These are phyloP conservation scores for Cicer arietinum DNA, from an alignment of 306 rosid genomes.

Conservation along the genomic window DNA sequence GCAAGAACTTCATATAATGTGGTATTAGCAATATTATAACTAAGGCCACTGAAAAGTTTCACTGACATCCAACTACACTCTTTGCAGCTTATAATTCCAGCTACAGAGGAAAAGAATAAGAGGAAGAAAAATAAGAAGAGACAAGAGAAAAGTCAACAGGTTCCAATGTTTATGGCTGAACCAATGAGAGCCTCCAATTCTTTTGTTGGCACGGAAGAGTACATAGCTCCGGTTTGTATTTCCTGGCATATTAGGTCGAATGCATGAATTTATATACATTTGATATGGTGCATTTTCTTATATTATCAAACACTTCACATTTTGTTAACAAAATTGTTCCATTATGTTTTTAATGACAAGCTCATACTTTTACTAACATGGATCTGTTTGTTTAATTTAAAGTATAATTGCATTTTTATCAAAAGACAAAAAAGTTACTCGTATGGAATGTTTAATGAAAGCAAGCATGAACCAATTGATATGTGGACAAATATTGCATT, in stretches of 20 bases:
- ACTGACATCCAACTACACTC: neutral
- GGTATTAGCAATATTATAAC: constrained; percentile 25
- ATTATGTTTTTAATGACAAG: neutral
- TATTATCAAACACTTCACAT: constrained; percentile 3
- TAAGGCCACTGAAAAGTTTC: constrained; percentile 4
- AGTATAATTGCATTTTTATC: neutral
- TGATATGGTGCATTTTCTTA: neutral
- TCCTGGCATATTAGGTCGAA: neutral
- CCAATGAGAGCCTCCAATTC: constrained; percentile 99
- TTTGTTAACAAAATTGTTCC: neutral
- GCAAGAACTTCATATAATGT: neutral
- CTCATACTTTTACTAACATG: neutral
- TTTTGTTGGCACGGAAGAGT: constrained; percentile 98
- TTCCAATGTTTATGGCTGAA: constrained; percentile 91
- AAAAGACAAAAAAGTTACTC: neutral
- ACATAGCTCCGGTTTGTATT: constrained; percentile 94
- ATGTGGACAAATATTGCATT: neutral
- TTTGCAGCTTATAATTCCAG: constrained; percentile 78
- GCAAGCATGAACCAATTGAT: neutral
- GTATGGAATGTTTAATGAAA: constrained; percentile 6
- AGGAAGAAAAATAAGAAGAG: constrained; percentile 48
- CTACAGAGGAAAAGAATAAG: constrained; percentile 61
- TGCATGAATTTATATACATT: neutral
- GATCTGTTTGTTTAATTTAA: neutral
- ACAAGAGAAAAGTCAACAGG: constrained; percentile 60